Evolutionary conservation across 2,329 filamentous ascomycete genomes (phyloP).

Genomic region (Teratosphaeria zuluensis): DNA sequence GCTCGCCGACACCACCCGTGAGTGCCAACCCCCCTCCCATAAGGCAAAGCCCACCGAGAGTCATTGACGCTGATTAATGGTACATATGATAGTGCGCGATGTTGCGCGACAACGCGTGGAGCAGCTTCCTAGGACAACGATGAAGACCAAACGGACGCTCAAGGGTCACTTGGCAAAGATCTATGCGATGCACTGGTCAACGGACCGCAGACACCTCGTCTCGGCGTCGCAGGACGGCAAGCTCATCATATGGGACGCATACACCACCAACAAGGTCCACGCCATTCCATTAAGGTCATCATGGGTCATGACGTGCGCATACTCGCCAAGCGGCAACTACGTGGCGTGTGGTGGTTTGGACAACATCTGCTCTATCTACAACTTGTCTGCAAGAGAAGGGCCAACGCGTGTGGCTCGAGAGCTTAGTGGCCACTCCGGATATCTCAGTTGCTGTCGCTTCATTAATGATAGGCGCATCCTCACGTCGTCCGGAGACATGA

Average conservation of each 20-base stretch:
- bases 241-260: constrained; percentile 99
- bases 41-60: background rate
- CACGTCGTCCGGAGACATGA: constrained; percentile 98
- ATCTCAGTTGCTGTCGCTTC: constrained; percentile 96
- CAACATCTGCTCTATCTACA: constrained; percentile 99
- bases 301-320: constrained; percentile 99
- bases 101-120: constrained; percentile 90
- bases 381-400: constrained; percentile 92
- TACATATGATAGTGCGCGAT: constrained; percentile 60
- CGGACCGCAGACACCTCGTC: constrained; percentile 90
- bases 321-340: constrained; percentile 95
- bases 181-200: constrained; percentile 99
- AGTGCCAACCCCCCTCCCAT: constrained; percentile 33
- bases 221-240: constrained; percentile 98
- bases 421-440: constrained; percentile 91
- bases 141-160: constrained; percentile 94
- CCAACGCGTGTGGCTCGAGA: constrained; percentile 92
- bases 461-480: constrained; percentile 97
- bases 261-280: constrained; percentile 99
- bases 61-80: constrained; percentile 9
- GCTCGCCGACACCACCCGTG: constrained; percentile 93
- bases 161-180: constrained; percentile 99
- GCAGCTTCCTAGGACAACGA: constrained; percentile 80
- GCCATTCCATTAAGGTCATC: constrained; percentile 94
- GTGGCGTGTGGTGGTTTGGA: constrained; percentile 97